Evolutionary conservation across 2,329 filamentous ascomycete species (phyloP), one percentile per base, ranked within the genome.

Genomic region (Annulohypoxylon truncatum): DNA sequence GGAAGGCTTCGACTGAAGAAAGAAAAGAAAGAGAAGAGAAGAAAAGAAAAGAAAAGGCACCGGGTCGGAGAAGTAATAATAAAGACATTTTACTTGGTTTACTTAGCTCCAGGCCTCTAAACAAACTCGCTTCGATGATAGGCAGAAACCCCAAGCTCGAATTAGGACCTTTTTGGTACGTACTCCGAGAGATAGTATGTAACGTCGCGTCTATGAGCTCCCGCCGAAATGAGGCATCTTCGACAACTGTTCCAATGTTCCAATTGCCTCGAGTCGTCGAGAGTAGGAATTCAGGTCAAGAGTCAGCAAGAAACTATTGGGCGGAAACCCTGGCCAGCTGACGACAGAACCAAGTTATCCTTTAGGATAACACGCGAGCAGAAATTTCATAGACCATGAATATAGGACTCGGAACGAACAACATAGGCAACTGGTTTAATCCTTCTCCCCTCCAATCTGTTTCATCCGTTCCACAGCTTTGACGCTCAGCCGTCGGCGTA

Each of bases 401-500:
- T n/a, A 20, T 40, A 40, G 35, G 35, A 40, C 24, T 58, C 26
- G 47, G 51, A 15, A 42, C 50, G 58, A 38, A 56, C 28, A 29
- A 51, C 38, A 57, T 48, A 62, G 60, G 52, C 46, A 59, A 56
- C 40, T 63, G 42, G 60, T 53, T 9, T 26, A 61, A 67, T 69
- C 57, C 64, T 65, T 54, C 31, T 64, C 24, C 57, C 51, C 28
- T 52, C 64, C 42, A 61, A 63, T 56, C 31, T 62, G 67, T 67
- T 69, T 67, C 67, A 62, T 65, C 64, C 60, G 56, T 65, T 24
- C 67, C 60, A 64, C 64, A 61, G 53, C 47, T 24, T 57, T 59
- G 38, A 5, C 47, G 29, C 60, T 64, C 64, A 64, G 67, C 67
- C 60, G 67, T 50, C 62, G 47, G 63, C 33, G 65, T n/a, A 52